These are phyloP conservation scores for Kluyveromyces sp. DNA, from an alignment of 1,139 yeast species.

Conservation along the genomic window DNA sequence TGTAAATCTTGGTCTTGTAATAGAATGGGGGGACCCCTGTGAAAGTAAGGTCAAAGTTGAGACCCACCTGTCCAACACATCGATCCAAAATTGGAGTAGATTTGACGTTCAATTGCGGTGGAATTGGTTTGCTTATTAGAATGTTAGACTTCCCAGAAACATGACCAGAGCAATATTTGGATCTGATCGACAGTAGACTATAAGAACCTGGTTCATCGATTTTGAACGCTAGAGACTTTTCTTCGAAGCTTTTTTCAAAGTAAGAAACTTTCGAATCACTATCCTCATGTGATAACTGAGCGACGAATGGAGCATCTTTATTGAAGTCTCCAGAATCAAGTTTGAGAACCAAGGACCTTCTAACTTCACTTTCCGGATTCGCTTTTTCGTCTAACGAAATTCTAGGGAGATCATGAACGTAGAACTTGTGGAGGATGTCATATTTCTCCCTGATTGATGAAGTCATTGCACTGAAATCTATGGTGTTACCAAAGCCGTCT, in stretches of 20 bases:
- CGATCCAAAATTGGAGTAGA: conserved; percentile 67
- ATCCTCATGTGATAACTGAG: conserved; percentile 35
- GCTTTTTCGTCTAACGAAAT: conserved; percentile 35
- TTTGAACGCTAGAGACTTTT: conserved; percentile 26
- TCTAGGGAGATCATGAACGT: conserved; percentile 58
- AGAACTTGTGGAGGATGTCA: conserved; percentile 48
- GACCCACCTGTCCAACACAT: conserved; percentile 90
- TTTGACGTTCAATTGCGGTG: conserved; percentile 48
- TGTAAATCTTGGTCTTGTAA: conserved; percentile 55
- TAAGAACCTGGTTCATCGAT: conserved; percentile 61
- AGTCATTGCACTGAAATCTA: conserved; percentile 41
- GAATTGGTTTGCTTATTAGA: conserved; percentile 43
- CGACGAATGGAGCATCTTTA: conserved; percentile 41
- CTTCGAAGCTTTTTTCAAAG: conserved; percentile 35
- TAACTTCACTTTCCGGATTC: conserved; percentile 37
- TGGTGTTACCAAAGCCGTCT: conserved; percentile 70
- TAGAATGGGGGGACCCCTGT: conserved; percentile 79
- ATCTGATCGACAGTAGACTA: conserved; percentile 43
- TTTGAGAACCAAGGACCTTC: conserved; percentile 38
- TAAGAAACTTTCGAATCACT: conserved; percentile 31
- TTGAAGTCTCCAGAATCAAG: conserved; percentile 26
- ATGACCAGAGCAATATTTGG: conserved; percentile 60
- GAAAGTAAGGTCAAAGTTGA: conserved; percentile 57
- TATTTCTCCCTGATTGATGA: conserved; percentile 23
- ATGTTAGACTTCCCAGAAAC: conserved; percentile 42